Conservation (phyloP, 768 basidiomycete genomes). For the Chalciporus piperatus region DNA sequence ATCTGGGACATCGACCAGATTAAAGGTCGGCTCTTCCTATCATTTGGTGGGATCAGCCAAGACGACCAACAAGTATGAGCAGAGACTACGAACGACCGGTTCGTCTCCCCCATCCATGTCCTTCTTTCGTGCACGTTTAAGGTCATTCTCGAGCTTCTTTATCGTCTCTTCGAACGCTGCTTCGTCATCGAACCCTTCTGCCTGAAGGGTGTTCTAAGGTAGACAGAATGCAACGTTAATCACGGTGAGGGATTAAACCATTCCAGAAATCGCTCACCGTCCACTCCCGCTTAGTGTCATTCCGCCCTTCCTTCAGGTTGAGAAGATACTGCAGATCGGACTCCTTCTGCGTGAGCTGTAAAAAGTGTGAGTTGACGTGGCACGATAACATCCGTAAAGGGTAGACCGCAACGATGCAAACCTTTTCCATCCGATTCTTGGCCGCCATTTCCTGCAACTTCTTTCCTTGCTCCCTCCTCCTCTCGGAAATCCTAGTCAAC, state of each 20-base stretch:
- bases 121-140: conserved; percentile 79
- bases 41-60: neutral
- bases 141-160: conserved; percentile 78
- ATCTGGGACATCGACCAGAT: conserved; percentile 89
- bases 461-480: conserved; percentile 79
- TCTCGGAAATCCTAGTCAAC: conserved; percentile 71
- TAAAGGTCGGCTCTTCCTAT: conserved; percentile 84
- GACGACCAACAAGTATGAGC: neutral
- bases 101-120: conserved; percentile 74
- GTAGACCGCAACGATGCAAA: conserved; percentile 25
- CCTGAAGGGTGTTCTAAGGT: conserved; percentile 52
- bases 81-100: conserved; percentile 38
- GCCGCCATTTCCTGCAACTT: conserved; percentile 91
- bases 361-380: neutral
- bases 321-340: conserved; percentile 64
- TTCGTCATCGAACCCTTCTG: conserved; percentile 76
- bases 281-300: conserved; percentile 73
- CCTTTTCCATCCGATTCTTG: conserved; percentile 83
- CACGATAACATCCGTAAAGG: too few species aligned
- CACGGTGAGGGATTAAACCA: neutral
- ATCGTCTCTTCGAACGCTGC: conserved; percentile 75
- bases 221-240: neutral
- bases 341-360: conserved; percentile 72
- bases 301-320: conserved; percentile 60
- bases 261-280: conserved; percentile 38